Evolutionary conservation across 176 grass and related monocot species (phyloP).

Genomic region (Coix lacrymajobi): DNA sequence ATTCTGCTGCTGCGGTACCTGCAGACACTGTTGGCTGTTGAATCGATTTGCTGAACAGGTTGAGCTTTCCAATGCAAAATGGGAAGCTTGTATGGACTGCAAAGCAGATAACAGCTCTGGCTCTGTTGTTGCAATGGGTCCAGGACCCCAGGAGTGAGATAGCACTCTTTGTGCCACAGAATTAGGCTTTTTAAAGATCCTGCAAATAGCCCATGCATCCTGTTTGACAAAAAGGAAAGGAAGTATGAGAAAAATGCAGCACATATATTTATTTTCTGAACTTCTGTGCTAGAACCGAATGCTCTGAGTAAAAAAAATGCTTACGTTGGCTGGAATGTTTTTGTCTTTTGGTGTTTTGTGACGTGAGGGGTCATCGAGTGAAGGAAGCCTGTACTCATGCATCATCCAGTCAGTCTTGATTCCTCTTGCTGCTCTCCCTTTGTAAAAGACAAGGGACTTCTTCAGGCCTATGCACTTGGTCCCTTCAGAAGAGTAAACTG

Average conservation of each 20-base stretch:
- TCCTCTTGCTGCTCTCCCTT: conserved; percentile 78
- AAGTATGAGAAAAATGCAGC: conserved; percentile 2
- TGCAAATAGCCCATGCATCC: conserved; percentile 82
- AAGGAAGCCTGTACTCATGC: conserved; percentile 92
- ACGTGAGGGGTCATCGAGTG: conserved; percentile 48
- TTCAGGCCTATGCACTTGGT: conserved; percentile 85
- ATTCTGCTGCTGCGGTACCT: conserved; percentile 25
- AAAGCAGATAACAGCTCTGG: conserved; percentile 39
- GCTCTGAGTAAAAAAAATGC: conserved; percentile 4
- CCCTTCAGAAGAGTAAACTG: conserved; percentile 82
- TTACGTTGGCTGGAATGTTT: conserved; percentile 70
- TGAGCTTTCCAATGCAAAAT: conserved; percentile 47
- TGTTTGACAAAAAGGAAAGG: conserved; percentile 39
- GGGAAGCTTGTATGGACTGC: conserved; percentile 29
- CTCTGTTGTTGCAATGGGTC: conserved; percentile 28
- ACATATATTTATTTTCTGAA: conserved; percentile 7
- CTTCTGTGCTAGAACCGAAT: conserved; percentile 5
- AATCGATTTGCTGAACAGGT: conserved; percentile 38
- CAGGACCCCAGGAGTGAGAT: conserved; percentile 53
- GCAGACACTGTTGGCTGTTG: conserved; percentile 28
- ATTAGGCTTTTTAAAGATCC: conserved; percentile 80
- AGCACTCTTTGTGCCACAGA: conserved; percentile 64
- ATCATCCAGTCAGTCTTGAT: conserved; percentile 95
- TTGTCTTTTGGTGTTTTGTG: conserved; percentile 61
- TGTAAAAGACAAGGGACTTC: conserved; percentile 94